These are phyloP conservation scores for Arxiozyma telluris DNA, from an alignment of 1,139 yeast species.

Conservation along the genomic window DNA sequence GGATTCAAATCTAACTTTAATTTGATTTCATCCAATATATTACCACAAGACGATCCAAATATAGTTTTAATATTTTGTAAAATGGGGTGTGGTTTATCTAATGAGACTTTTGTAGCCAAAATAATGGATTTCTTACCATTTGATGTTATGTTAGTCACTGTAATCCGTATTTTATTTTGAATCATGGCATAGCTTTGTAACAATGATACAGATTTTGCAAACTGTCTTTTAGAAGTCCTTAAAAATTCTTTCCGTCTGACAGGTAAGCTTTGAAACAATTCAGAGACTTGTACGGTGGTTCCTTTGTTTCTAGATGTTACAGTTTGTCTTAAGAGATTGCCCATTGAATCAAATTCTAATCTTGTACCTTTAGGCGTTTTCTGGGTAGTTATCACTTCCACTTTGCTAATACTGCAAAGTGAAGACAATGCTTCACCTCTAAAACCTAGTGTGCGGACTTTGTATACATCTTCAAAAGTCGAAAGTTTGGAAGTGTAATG, in stretches of 20 bases:
- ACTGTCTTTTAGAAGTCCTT: slow-evolving; percentile 64
- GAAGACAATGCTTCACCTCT: slow-evolving; percentile 83
- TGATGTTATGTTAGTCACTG: slow-evolving; percentile 45
- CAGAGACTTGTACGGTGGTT: slow-evolving; percentile 44
- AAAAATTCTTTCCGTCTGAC: slow-evolving; percentile 65
- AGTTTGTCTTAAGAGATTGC: slow-evolving; percentile 37
- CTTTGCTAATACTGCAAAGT: slow-evolving; percentile 51
- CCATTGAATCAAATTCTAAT: slow-evolving; percentile 46
- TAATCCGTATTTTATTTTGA: slow-evolving; percentile 46
- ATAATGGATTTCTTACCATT: slow-evolving; percentile 44
- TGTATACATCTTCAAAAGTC: slow-evolving; percentile 46
- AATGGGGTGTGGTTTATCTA: slow-evolving; percentile 36
- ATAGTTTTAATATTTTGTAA: slow-evolving; percentile 54
- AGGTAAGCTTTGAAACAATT: slow-evolving; percentile 57
- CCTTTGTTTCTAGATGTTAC: slow-evolving; percentile 51
- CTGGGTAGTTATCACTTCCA: slow-evolving; percentile 49
- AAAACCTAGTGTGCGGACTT: slow-evolving; percentile 58
- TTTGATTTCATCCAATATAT: slow-evolving; percentile 46
- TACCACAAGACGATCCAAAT: slow-evolving; percentile 58
- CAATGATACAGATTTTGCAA: slow-evolving; percentile 50
- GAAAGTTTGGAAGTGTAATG: slow-evolving; percentile 75
- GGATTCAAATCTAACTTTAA: slow-evolving; percentile 30
- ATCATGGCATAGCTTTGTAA: slow-evolving; percentile 66
- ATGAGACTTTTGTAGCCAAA: slow-evolving; percentile 34
- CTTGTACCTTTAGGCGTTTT: slow-evolving; percentile 50